phyloP scores from a whole-genome alignment of 164 flowering plant species.

The Paratinospora sagittata region DNA sequence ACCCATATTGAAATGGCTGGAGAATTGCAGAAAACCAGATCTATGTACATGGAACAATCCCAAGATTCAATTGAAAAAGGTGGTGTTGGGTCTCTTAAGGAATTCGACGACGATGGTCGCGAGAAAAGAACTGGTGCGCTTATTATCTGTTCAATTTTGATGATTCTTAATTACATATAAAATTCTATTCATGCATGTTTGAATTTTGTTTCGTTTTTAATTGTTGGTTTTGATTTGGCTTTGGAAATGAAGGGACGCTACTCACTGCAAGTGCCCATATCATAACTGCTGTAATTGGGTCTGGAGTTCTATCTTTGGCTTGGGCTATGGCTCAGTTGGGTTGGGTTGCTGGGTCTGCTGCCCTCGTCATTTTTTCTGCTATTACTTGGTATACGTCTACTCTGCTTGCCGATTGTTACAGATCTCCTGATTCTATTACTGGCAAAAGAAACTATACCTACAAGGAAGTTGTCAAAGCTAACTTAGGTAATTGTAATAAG shows the following conservation, averaged over 20 bases:
- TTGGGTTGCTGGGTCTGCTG: conserved; percentile 73
- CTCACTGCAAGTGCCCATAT: conserved; percentile 95
- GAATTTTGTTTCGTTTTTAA: no score
- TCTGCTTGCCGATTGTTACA: conserved; percentile 74
- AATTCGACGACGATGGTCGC: conserved; percentile 28
- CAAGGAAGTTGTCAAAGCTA: conserved; percentile 74
- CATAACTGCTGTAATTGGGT: conserved; percentile 94
- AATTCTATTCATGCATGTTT: not conserved
- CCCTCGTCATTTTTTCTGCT: conserved; percentile 63
- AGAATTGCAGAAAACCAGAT: conserved; percentile 23
- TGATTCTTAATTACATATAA: no score
- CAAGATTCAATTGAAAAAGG: conserved; percentile 19
- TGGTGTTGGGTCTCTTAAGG: not conserved
- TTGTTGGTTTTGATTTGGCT: not conserved
- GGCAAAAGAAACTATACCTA: conserved; percentile 87
- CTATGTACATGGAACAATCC: conserved; percentile 35
- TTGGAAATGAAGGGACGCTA: conserved; percentile 51
- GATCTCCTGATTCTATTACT: conserved; percentile 73
- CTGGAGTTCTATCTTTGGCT: conserved; percentile 86
- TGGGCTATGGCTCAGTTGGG: conserved; percentile 96
- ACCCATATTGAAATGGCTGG: conserved; percentile 3
- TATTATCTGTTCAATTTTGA: not conserved
- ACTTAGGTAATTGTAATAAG: conserved; percentile 62
- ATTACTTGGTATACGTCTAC: conserved; percentile 84
- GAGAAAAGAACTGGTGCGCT: conserved; percentile 24